Percentiles rank a stretch among this genome's conserved stretches.
phyloP scores from a whole-genome alignment of 1,284 basidiomycete genomes.

The Trichosporon coremiiforme region DNA sequence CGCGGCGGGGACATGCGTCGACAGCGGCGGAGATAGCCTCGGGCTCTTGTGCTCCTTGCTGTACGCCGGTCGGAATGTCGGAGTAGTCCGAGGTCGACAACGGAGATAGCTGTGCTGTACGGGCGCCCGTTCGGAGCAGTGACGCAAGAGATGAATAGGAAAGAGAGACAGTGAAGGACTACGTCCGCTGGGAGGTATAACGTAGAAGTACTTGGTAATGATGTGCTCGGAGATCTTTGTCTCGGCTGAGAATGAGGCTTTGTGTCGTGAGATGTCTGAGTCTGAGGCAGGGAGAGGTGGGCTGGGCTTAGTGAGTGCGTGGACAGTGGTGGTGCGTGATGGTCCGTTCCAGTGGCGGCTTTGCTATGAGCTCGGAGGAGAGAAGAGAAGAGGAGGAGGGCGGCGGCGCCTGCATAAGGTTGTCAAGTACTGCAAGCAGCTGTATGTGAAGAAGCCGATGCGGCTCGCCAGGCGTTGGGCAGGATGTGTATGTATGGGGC shows the following conservation, averaged over 20 bases:
- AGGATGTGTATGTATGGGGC: not conserved
- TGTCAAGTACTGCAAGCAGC: not conserved
- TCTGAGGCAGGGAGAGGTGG: not conserved
- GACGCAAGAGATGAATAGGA: not conserved
- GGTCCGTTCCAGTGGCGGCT: too few relatives aligned
- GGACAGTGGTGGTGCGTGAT: not conserved
- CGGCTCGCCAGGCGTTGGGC: not conserved
- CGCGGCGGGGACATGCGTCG: slow-evolving; percentile 7
- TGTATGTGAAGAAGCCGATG: not conserved
- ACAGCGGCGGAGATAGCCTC: not conserved
- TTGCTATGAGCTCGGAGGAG: not conserved
- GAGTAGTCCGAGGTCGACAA: not conserved
- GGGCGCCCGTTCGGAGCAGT: not conserved
- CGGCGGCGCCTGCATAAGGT: not conserved
- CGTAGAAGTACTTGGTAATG: too few relatives aligned
- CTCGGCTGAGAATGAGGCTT: not conserved
- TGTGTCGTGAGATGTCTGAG: not conserved
- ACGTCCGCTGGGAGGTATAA: not conserved
- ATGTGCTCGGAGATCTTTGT: not conserved
- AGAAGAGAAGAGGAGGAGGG: not conserved
- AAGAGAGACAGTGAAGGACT: not conserved
- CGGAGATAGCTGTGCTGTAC: not conserved
- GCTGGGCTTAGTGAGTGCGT: not conserved
- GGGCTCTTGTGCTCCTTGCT: not conserved
- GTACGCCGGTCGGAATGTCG: not conserved